phyloP scores from a whole-genome alignment of 2,329 filamentous ascomycete genomes.

The Microsporum audouinii region DNA sequence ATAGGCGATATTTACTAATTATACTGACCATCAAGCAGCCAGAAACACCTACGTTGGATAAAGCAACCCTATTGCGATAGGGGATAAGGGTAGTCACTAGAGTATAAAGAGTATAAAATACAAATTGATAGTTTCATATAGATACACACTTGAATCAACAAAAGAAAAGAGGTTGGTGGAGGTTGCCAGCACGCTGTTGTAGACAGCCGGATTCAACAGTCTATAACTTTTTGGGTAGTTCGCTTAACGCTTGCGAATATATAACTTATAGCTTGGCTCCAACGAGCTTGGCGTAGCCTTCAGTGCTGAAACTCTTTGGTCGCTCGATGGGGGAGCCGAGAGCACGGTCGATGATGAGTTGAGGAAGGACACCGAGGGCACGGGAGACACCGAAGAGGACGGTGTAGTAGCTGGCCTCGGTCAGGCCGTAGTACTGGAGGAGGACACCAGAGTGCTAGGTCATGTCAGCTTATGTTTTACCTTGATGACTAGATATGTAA shows the following conservation, averaged over 20 bases:
- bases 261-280: conserved; percentile 72
- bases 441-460: conserved; percentile 83
- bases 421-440: conserved; percentile 98
- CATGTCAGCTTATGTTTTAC: conserved; percentile 9
- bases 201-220: neutral
- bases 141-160: neutral
- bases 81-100: neutral
- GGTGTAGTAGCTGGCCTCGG: conserved; percentile 99
- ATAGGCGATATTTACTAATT: no score
- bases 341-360: conserved; percentile 98
- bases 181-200: neutral
- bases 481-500: neutral
- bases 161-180: neutral
- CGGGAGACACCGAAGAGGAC: conserved; percentile 98
- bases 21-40: no score
- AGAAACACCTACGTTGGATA: no score
- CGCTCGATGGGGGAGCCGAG: conserved; percentile 95
- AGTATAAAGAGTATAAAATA: neutral
- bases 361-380: conserved; percentile 94
- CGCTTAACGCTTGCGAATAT: neutral
- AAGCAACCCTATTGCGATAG: no score
- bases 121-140: neutral
- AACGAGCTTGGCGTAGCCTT: conserved; percentile 88
- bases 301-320: conserved; percentile 97
- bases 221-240: neutral